Evolutionary conservation across 2,329 filamentous ascomycete species (phyloP).

Genomic region (Zalaria obscura): DNA sequence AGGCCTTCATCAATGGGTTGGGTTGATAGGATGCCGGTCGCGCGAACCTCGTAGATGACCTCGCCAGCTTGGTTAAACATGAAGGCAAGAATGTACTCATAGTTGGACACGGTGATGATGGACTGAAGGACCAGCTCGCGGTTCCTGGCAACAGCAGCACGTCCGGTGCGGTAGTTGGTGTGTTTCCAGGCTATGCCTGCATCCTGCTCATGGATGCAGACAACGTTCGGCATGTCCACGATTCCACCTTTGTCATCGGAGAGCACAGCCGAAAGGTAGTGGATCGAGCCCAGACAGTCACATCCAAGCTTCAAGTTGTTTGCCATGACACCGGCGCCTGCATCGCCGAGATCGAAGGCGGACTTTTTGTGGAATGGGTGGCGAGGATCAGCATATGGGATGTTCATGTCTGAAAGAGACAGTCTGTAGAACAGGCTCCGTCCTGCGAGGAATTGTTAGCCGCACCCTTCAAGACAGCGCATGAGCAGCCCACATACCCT

Average conservation of each 20-base stretch:
- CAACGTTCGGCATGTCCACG: conserved; percentile 47
- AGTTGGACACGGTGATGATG: conserved; percentile 59
- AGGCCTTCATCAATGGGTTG: conserved; percentile 52
- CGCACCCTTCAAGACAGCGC: conserved; percentile 1
- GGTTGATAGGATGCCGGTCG: conserved; percentile 54
- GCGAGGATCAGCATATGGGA: conserved; percentile 48
- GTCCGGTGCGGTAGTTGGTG: conserved; percentile 53
- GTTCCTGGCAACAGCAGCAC: conserved; percentile 48
- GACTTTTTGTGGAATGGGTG: conserved; percentile 56
- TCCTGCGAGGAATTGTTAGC: conserved; percentile 8
- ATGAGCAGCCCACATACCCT: conserved; percentile 6
- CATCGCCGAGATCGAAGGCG: conserved; percentile 57
- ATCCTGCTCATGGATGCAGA: conserved; percentile 60
- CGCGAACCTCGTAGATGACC: conserved; percentile 51
- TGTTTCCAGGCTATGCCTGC: conserved; percentile 57
- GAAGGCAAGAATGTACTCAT: conserved; percentile 60
- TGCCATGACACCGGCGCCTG: conserved; percentile 49
- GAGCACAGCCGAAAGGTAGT: conserved; percentile 48
- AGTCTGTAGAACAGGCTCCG: conserved; percentile 55
- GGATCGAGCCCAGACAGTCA: conserved; percentile 56
- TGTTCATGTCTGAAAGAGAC: conserved; percentile 53
- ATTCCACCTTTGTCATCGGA: conserved; percentile 46
- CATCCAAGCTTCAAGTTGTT: conserved; percentile 58
- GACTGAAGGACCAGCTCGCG: conserved; percentile 54
- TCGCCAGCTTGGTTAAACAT: conserved; percentile 59